Evolutionary conservation across 495 filamentous ascomycete genomes (phyloP), one percentile per base, ranked within the genome.

Genomic region (Lindgomyces ingoldianus): DNA sequence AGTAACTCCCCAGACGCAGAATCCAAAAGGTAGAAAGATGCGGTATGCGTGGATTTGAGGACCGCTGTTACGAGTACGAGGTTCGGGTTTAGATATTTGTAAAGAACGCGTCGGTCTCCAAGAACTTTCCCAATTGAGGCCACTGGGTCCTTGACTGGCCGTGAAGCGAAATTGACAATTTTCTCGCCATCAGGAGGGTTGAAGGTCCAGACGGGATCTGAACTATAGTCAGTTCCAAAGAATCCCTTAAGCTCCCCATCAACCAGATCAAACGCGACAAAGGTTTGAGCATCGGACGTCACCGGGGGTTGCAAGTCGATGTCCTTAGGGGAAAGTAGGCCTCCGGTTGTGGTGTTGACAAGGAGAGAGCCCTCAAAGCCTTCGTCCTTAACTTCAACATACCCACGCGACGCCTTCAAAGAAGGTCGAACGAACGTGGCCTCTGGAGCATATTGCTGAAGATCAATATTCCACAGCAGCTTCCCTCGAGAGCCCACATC

Each of bases 11-110:
- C 95, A 19, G 93, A 93, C 8, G 95, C 84, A 1, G 89, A 88
- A 74, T 98, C 93, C 39, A 99, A 78, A 21, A 98, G 81, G 68
- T 95, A 91, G 64, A 96, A 81, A 0, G 84, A 84, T 8, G 88
- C 86, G 0, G 76, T 79, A 4, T 75, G 79, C 1, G 80, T 74
- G 22, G 76, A 75, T 33, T 86, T 81, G 56, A 87, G 78, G 18
- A 86, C 78, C 8, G 91, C 83, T 0, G 90, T 90, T 53, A 96
- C 80, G 0, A 96, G 84, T 6, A 92, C 78, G 4, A 93, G 80
- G 75, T 98, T 97, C 0, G 90, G 87, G 76, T 92, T 94, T 24
- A 99, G 78, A 74, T 97, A 97, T 78, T 99, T 99, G 84, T 98
- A 99, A 62, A 96, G 81, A 42, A 99, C 94, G 0, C 87, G 88